Evolutionary conservation across 176 grass and related monocot genomes (phyloP), one percentile per base, ranked within the genome.

Genomic region (Miscanthus lutarioriparius): DNA sequence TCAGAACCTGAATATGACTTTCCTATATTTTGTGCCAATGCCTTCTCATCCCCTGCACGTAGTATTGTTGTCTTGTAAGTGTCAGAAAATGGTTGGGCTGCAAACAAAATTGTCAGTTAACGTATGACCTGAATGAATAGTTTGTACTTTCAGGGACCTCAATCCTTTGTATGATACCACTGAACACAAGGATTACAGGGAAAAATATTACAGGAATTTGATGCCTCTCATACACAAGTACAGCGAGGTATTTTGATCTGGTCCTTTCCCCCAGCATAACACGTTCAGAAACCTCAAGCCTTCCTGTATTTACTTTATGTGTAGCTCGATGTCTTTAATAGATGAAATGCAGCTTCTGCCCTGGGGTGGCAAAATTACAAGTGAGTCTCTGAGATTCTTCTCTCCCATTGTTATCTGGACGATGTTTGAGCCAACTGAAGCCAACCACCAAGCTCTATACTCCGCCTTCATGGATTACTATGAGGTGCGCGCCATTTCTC

Each of bases 361-460:
- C 56, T 99, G 96, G 96, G 96, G 96, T 35, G 96, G 96, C 67
- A 99, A 96, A 75, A 82, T 99, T 84, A 99, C 93, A 38, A 92
- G 93, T 6, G 91, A 99, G 64, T 96, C 93, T 10, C 28, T 96
- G 83, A 94, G 47, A 83, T 96, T 99, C 86, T 99, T 99, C 90
- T 99, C 96, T 37, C 96, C 96, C 63, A 85, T 92, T 65, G 91
- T 99, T 33, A 88, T 94, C 69, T 99, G 91, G 93, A 89, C 91
- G 45, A 91, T 83, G 76, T 82, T 99, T 56, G 88, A 83, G 80
- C 88, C 93, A 41, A 94, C 81, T 40, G 87, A 89, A 78, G 28
- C 27, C 44, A 90, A 91, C 33, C 81, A 92, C 17, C 77, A 87
- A 33, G 43, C 84, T 72, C 74, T 92, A 5, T 91, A 79, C 89